These are phyloP conservation scores for Wickerhamomyces mucosus DNA, from an alignment of 805 yeast genomes.

Conservation along the genomic window DNA sequence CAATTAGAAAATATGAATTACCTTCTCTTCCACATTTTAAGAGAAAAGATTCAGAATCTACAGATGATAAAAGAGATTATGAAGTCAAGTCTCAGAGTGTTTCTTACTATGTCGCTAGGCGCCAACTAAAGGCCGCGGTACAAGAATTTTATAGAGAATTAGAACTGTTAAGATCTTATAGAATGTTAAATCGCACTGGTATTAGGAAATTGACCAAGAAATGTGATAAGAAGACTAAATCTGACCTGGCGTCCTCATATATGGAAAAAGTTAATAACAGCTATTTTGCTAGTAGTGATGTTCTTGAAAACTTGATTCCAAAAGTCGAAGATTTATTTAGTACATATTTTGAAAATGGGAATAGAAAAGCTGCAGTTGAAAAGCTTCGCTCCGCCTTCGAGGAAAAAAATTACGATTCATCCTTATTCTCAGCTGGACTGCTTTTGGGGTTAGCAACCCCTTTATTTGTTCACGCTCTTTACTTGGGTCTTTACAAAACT, in stretches of 20 bases:
- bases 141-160: slow-evolving; percentile 67
- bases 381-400: slow-evolving; percentile 44
- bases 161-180: slow-evolving; percentile 60
- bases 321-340: slow-evolving; percentile 64
- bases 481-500: slow-evolving; percentile 36
- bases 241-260: slow-evolving; percentile 35
- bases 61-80: slow-evolving; percentile 41
- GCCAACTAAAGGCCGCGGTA: slow-evolving; percentile 59
- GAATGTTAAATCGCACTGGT: slow-evolving; percentile 76
- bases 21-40: slow-evolving; percentile 29
- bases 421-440: slow-evolving; percentile 56
- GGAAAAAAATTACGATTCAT: slow-evolving; percentile 26
- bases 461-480: slow-evolving; percentile 50
- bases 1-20: slow-evolving; percentile 26
- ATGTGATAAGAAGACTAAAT: slow-evolving; percentile 65
- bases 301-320: slow-evolving; percentile 51
- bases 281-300: slow-evolving; percentile 55
- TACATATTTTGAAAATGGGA: slow-evolving; percentile 56
- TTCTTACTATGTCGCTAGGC: slow-evolving; percentile 55
- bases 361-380: slow-evolving; percentile 59
- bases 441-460: slow-evolving; percentile 66
- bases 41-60: slow-evolving; percentile 9
- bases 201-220: slow-evolving; percentile 84
- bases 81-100: slow-evolving; percentile 22
- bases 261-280: slow-evolving; percentile 47